phyloP scores from a whole-genome alignment of 805 yeast genomes.

The Dipodascopsis uninucleata region DNA sequence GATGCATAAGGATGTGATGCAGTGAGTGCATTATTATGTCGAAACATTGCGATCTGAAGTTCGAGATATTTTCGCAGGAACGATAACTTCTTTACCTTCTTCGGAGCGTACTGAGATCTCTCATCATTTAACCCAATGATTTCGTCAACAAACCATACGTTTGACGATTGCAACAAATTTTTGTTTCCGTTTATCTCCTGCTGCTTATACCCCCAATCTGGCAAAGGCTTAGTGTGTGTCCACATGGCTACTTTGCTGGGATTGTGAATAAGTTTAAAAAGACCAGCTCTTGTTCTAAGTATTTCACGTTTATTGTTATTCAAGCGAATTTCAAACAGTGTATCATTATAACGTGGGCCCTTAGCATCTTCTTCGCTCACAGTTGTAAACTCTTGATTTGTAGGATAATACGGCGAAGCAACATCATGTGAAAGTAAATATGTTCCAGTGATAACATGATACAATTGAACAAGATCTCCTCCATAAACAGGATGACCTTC shows the following conservation, averaged over 20 bases:
- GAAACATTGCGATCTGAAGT: constrained; percentile 82
- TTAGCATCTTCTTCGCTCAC: constrained; percentile 57
- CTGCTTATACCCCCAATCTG: constrained; percentile 93
- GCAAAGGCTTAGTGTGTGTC: constrained; percentile 78
- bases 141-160: constrained; percentile 71
- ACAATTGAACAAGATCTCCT: constrained; percentile 72
- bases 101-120: constrained; percentile 60
- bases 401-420: constrained; percentile 86
- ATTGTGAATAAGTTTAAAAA: constrained; percentile 70
- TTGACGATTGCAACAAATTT: constrained; percentile 61
- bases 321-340: constrained; percentile 71
- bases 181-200: constrained; percentile 96
- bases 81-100: constrained; percentile 56
- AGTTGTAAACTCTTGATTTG: constrained; percentile 91
- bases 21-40: constrained; percentile 81
- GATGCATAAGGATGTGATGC: constrained; percentile 95
- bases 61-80: constrained; percentile 88
- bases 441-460: constrained; percentile 77
- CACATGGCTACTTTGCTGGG: constrained; percentile 90
- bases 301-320: constrained; percentile 50
- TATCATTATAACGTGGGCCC: constrained; percentile 58
- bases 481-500: constrained; percentile 54
- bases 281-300: constrained; percentile 67
- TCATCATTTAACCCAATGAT: constrained; percentile 62
- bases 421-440: constrained; percentile 87